Percentiles rank a stretch among this genome's conserved stretches.
Evolutionary conservation across 331 rosid species (phyloP).

Genomic region (Stylosanthes scabra): DNA sequence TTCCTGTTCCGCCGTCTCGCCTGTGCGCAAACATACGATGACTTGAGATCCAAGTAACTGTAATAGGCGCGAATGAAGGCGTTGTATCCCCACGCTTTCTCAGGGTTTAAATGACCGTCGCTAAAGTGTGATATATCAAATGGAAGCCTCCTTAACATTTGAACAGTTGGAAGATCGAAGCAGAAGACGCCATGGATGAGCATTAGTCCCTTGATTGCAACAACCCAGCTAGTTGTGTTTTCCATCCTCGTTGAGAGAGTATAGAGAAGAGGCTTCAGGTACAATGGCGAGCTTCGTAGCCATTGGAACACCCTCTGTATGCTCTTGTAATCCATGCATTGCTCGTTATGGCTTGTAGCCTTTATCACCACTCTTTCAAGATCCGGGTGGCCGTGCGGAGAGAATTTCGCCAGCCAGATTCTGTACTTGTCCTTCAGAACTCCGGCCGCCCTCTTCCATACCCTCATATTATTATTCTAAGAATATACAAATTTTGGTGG

Average conservation of each 20-base stretch:
- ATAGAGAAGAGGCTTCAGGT: slow-evolving; percentile 60
- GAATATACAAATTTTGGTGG: no score
- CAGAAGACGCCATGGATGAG: slow-evolving; percentile 78
- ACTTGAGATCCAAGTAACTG: slow-evolving; percentile 58
- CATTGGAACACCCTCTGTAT: slow-evolving; percentile 72
- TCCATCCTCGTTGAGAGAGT: slow-evolving; percentile 57
- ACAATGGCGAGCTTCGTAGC: slow-evolving; percentile 65
- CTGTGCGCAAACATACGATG: slow-evolving; percentile 16
- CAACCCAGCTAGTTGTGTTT: slow-evolving; percentile 70
- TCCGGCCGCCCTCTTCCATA: slow-evolving; percentile 73
- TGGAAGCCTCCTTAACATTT: slow-evolving; percentile 62
- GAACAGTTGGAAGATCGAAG: slow-evolving; percentile 55
- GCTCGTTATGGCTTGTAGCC: slow-evolving; percentile 86
- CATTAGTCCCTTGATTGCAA: slow-evolving; percentile 83
- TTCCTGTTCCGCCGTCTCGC: not conserved
- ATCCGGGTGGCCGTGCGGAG: slow-evolving; percentile 56
- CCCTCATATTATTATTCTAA: slow-evolving; percentile 48
- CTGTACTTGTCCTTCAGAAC: slow-evolving; percentile 71
- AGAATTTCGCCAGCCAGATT: slow-evolving; percentile 62
- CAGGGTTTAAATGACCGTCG: slow-evolving; percentile 41
- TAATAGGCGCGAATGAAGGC: slow-evolving; percentile 67
- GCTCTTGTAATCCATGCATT: slow-evolving; percentile 63
- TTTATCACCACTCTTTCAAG: slow-evolving; percentile 68
- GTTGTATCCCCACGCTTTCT: slow-evolving; percentile 49
- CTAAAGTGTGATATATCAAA: slow-evolving; percentile 67